phyloP scores from a whole-genome alignment of 2,329 filamentous ascomycete species.

The Tolypocladium capitatum region DNA sequence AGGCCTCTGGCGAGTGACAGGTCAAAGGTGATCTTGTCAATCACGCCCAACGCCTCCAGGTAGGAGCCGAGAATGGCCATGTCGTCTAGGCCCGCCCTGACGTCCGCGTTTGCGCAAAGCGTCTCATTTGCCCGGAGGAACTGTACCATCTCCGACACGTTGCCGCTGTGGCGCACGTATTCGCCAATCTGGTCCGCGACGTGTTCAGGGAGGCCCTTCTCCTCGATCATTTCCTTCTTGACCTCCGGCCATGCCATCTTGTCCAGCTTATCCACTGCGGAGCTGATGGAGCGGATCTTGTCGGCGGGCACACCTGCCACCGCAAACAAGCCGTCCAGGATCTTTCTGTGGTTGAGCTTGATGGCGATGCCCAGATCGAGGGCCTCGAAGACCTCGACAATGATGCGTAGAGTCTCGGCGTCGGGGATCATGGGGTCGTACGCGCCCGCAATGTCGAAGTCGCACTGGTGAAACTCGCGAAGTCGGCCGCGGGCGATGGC shows the following conservation, averaged over 20 bases:
- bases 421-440: conserved; percentile 90
- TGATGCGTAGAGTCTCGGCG: conserved; percentile 74
- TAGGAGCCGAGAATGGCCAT: conserved; percentile 73
- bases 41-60: conserved; percentile 61
- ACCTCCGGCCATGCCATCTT: conserved; percentile 87
- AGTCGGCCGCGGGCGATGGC: conserved; percentile 82
- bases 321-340: conserved; percentile 83
- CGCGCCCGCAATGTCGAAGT: conserved; percentile 83
- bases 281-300: conserved; percentile 80
- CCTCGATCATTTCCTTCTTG: conserved; percentile 81
- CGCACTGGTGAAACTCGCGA: conserved; percentile 95
- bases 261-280: conserved; percentile 90
- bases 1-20: conserved; percentile 79
- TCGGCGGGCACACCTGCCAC: conserved; percentile 80
- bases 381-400: conserved; percentile 72
- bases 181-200: conserved; percentile 80
- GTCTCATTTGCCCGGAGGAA: conserved; percentile 54
- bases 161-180: conserved; percentile 68
- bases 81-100: conserved; percentile 69
- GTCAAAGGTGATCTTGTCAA: conserved; percentile 73
- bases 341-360: conserved; percentile 90
- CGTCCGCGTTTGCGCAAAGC: conserved; percentile 57
- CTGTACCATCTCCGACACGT: conserved; percentile 54
- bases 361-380: conserved; percentile 67
- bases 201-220: conserved; percentile 66